Conservation (phyloP, 2,329 filamentous ascomycete species). For the Aureobasidium namibiae region DNA sequence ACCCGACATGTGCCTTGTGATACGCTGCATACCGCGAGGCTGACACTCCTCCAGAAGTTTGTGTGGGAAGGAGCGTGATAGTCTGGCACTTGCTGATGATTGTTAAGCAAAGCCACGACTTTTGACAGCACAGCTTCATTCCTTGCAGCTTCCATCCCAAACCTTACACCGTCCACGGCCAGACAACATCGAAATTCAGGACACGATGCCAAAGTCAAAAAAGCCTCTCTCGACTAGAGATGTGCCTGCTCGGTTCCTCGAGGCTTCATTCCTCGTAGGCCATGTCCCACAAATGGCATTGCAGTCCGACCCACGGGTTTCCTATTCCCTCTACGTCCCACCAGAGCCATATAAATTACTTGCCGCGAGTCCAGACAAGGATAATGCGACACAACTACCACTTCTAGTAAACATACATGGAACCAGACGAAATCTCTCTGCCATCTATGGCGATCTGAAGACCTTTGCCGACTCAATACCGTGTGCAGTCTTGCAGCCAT, state of each 20-base stretch:
- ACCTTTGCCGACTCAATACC: not conserved
- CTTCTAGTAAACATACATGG: conserved; percentile 3
- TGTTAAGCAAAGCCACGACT: not conserved
- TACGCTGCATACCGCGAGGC: not conserved
- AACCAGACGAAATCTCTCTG: conserved; percentile 1
- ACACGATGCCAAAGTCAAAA: not conserved
- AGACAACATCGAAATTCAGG: not conserved
- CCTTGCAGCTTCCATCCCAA: not conserved
- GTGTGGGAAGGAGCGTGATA: not conserved
- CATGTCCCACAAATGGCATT: conserved; percentile 5
- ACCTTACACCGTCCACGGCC: not conserved
- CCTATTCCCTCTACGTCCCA: conserved; percentile 1
- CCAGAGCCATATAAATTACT: not conserved
- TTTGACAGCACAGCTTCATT: not conserved
- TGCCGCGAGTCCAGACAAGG: not conserved
- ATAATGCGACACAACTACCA: not conserved
- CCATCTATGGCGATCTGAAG: not conserved
- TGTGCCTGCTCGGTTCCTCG: not conserved
- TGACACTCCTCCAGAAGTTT: not conserved
- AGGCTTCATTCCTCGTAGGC: not conserved
- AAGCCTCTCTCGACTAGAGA: not conserved
- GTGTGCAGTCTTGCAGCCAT: not conserved
- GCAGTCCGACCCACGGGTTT: not conserved
- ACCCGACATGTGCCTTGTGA: not conserved
- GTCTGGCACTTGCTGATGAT: not conserved